Base-by-base conservation (phyloP, 768 basidiomycete genomes). In the Mycena venus region DNA sequence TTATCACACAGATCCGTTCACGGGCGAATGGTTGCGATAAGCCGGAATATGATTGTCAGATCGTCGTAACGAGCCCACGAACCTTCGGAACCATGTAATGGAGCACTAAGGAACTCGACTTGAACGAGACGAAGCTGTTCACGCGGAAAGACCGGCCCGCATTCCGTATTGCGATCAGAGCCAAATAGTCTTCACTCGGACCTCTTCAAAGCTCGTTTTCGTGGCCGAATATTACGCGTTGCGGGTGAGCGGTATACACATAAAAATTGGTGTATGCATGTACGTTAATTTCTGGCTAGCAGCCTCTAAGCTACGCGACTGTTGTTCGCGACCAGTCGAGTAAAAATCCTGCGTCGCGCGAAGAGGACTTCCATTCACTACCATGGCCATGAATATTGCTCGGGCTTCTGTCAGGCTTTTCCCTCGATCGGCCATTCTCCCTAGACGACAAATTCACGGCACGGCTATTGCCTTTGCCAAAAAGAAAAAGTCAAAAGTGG, bases 381-480 rank as follows among this genome's bases (percentile, higher is more conserved):
- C 58, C 23, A 36, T 31, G 65, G 34, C 53, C 3, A 58, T 73
- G 59, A 68, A 68, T 31, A 25, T 73, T 5, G 61, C 60, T 6
- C 51, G 72, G 29, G 31, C 49, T 8, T 69, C 72, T 47, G 9
- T 68, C 7, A n/a, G 63, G 19, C 38, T 34, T 7, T 25, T 64
- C 3, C 36, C 63, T 29, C 40, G 61, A 12, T 4, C 60, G 4
- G 21, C 19, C 11, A 5, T 53, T n/a, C 55, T 64, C 27, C 49
- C 66, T 7, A 23, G 42, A 1, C 42, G 75, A 31, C 68, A 58
- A 15, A 64, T 73, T 3, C 72, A 76, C 68, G 53, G 21, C 14
- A 73, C 67, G 1, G 68, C 72, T 19, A 29, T 76, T 21, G 63
- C 58, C 3, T 66, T 62, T 11, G 40, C 49, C 49, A 73, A 73